Percentiles rank a stretch among this genome's conserved stretches.
phyloP scores from a whole-genome alignment of 2,329 filamentous ascomycete species.

The Tolypocladium cylindrosporum region DNA sequence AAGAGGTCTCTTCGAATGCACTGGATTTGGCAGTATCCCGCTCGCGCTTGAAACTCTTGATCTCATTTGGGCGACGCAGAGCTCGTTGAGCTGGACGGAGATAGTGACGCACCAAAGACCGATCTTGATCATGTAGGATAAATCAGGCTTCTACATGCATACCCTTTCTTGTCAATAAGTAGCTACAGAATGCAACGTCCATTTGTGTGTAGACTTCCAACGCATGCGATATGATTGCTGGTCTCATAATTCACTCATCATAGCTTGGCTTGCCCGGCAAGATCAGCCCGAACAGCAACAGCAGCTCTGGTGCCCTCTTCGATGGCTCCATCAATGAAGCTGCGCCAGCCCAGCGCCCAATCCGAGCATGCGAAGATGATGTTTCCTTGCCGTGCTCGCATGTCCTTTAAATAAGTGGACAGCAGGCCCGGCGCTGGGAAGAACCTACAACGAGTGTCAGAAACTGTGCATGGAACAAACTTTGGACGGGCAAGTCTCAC shows the following conservation, averaged over 20 bases:
- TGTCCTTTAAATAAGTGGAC: slow-evolving; percentile 25
- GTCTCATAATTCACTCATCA: background rate
- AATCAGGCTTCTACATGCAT: no score
- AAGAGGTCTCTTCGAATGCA: slow-evolving; percentile 17
- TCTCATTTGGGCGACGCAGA: slow-evolving; percentile 21
- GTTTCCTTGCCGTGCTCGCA: slow-evolving; percentile 30
- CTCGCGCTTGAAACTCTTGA: slow-evolving; percentile 21
- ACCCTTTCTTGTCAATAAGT: no score
- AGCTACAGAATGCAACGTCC: no score
- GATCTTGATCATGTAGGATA: slow-evolving; percentile 16
- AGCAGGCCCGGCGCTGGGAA: slow-evolving; percentile 27
- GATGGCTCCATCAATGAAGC: slow-evolving; percentile 40
- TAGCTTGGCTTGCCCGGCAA: background rate
- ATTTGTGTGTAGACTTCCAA: no score
- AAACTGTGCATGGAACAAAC: background rate
- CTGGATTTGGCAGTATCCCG: slow-evolving; percentile 26
- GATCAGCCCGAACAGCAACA: background rate
- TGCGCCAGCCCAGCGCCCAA: slow-evolving; percentile 38
- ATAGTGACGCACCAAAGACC: slow-evolving; percentile 15
- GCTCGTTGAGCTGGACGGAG: slow-evolving; percentile 16
- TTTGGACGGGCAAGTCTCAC: slow-evolving; percentile 6
- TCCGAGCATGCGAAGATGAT: slow-evolving; percentile 36
- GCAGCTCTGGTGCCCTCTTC: slow-evolving; percentile 23
- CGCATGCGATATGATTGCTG: no score
- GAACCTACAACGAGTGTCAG: slow-evolving; percentile 12